Conservation (phyloP, 2,329 filamentous ascomycete genomes). For the Podosphaera xanthii region DNA sequence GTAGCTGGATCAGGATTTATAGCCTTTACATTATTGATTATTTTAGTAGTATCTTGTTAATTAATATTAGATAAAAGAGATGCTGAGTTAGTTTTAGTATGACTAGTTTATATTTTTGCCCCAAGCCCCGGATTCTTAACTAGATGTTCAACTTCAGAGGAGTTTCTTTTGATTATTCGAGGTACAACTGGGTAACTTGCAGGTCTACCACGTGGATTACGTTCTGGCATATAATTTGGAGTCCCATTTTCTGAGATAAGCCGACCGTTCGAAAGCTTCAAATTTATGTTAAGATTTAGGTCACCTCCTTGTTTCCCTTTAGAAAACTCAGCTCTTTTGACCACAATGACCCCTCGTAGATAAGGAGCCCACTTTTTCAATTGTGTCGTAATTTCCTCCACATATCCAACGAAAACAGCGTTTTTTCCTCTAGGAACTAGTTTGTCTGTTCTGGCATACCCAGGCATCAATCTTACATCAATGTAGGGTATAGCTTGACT, state of each 20-base stretch:
- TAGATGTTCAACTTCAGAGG: neutral
- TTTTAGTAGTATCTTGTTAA: no score
- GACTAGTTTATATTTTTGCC: no score
- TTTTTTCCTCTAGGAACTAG: neutral
- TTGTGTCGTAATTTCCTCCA: neutral
- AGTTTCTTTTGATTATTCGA: neutral
- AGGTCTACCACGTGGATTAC: neutral
- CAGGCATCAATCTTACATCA: no score
- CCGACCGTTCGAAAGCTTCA: neutral
- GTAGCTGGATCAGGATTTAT: no score
- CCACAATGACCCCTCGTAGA: neutral
- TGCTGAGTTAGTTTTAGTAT: no score
- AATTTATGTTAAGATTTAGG: neutral
- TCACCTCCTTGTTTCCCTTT: neutral
- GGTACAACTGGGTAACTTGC: neutral
- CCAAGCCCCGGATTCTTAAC: no score
- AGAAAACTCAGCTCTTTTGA: neutral
- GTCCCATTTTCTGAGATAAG: neutral
- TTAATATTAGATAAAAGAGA: no score
- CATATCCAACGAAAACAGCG: neutral
- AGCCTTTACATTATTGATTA: no score
- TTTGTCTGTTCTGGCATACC: neutral
- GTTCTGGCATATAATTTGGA: neutral
- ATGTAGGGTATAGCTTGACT: no score
- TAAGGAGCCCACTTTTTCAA: neutral